These are phyloP conservation scores for Penicillium taxi DNA, from an alignment of 495 filamentous ascomycete species.

Conservation along the genomic window DNA sequence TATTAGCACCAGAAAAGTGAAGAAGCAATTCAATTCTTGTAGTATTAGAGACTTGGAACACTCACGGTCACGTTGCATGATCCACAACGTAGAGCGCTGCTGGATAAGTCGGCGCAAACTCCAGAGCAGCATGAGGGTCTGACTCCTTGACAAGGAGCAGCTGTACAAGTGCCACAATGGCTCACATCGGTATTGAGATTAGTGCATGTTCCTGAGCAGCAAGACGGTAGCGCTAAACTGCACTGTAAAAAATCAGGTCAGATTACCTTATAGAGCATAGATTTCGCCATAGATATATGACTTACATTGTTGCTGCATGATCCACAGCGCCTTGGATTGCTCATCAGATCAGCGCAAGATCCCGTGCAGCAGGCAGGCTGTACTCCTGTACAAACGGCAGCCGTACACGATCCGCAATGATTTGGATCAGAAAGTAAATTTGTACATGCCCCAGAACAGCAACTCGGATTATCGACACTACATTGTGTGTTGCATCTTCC, in stretches of 20 bases:
- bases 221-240: not conserved
- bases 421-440: too few relatives aligned
- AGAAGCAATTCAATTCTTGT: too few relatives aligned
- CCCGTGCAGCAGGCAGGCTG: too few relatives aligned
- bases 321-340: too few relatives aligned
- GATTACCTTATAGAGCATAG: not conserved
- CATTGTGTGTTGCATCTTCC: too few relatives aligned
- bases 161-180: constrained; percentile 1
- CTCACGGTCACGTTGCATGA: not conserved
- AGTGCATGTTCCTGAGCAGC: constrained; percentile 5
- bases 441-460: too few relatives aligned
- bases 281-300: too few relatives aligned
- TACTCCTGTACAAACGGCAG: too few relatives aligned
- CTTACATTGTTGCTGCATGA: too few relatives aligned
- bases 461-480: not conserved
- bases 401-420: too few relatives aligned
- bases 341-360: too few relatives aligned
- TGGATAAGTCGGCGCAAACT: not conserved
- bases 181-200: constrained; percentile 2
- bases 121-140: constrained; percentile 1
- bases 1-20: not conserved
- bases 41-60: not conserved
- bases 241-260: not conserved
- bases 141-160: not conserved
- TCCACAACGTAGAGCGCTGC: not conserved